Evolutionary conservation across 176 grass and related monocot species (phyloP).

Genomic region (Carex pumila): DNA sequence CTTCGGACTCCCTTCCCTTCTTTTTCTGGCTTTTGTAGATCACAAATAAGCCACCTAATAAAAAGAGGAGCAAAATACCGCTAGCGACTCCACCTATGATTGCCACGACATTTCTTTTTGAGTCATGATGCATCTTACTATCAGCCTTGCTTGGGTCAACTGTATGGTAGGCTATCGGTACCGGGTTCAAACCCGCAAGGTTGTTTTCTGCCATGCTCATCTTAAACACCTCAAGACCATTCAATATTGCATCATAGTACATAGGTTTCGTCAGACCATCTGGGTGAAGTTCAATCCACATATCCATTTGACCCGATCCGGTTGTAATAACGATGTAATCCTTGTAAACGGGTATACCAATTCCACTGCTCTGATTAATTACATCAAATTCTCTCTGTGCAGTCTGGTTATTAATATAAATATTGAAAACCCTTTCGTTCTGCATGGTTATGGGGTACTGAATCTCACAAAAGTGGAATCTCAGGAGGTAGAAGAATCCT

Average conservation of each 20-base stretch:
- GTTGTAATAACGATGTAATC: conserved; percentile 25
- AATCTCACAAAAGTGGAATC: conserved; percentile 86
- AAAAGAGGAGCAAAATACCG: neutral
- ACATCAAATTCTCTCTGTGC: conserved; percentile 40
- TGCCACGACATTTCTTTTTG: neutral
- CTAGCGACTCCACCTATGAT: neutral
- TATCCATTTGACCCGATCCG: conserved; percentile 30
- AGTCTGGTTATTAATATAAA: conserved; percentile 74
- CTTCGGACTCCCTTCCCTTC: conserved; percentile 11
- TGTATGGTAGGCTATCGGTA: neutral
- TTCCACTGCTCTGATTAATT: conserved; percentile 31
- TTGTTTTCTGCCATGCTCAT: conserved; percentile 1
- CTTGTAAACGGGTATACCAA: conserved; percentile 25
- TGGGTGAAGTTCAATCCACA: conserved; percentile 76
- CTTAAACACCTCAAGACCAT: conserved; percentile 81
- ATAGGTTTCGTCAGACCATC: conserved; percentile 22
- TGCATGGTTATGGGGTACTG: conserved; percentile 43
- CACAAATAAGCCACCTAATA: conserved; percentile 2
- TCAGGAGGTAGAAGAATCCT: conserved; percentile 45
- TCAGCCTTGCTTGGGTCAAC: neutral
- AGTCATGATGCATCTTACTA: neutral
- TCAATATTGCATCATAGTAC: conserved; percentile 73
- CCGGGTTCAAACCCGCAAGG: conserved; percentile 48
- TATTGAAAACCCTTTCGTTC: conserved; percentile 60
- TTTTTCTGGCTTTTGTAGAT: conserved; percentile 39